These are phyloP conservation scores for Geum urbanum DNA, from an alignment of 306 rosid genomes.

Conservation along the genomic window DNA sequence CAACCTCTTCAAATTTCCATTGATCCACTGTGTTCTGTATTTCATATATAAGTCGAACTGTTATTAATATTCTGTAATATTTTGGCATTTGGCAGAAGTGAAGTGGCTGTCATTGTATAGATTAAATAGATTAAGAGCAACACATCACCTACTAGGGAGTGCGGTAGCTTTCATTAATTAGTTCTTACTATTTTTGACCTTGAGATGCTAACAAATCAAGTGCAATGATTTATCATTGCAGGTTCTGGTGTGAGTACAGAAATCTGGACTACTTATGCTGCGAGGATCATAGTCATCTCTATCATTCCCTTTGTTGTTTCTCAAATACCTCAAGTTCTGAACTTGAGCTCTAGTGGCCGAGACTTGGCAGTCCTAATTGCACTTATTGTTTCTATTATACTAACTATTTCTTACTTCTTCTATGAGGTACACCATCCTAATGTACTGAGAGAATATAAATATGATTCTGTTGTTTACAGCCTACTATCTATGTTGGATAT, in stretches of 20 bases:
- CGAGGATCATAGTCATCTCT: conserved; percentile 65
- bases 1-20: not conserved
- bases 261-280: conserved; percentile 72
- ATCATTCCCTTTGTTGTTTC: conserved; percentile 67
- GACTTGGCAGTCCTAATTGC: conserved; percentile 63
- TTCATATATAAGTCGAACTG: not conserved
- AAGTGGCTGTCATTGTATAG: not conserved
- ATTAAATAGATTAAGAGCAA: not conserved
- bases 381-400: conserved; percentile 40
- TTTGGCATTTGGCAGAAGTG: not conserved
- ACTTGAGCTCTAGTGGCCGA: conserved; percentile 69
- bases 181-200: not conserved
- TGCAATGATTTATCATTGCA: conserved; percentile 31
- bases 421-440: conserved; percentile 50
- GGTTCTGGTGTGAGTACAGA: conserved; percentile 92
- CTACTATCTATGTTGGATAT: not conserved
- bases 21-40: not conserved
- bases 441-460: not conserved
- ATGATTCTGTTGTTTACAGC: not conserved
- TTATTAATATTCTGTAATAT: not conserved
- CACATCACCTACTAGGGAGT: not conserved
- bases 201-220: not conserved
- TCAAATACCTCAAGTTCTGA: conserved; percentile 71
- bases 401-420: conserved; percentile 56
- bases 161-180: not conserved